Base-by-base conservation (phyloP, 2,329 filamentous ascomycete genomes). In the Acrocalymma vagum region DNA sequence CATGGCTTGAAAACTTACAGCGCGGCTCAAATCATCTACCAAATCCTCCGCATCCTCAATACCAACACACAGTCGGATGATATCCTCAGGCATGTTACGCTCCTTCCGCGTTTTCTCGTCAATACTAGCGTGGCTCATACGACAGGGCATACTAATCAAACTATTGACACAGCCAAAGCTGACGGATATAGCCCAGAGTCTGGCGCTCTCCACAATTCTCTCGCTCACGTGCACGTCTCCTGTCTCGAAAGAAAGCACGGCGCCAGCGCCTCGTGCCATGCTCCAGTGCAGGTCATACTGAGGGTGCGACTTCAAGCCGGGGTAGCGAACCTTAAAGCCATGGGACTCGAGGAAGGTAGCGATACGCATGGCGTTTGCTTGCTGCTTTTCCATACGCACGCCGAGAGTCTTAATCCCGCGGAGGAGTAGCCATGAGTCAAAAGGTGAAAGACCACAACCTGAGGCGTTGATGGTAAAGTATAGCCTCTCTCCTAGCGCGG, bases 81-180 rank as follows among this genome's bases (percentile, higher is more conserved):
- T 87, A 69, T 99, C 94, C 73, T 99, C 94, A 9, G 94, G 94
- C 85, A 99, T 88, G 53, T 93, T 86, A 51, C 63, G 56, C 53
- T 66, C 64, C 79, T 43, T 46, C 56, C 94, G 80, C 36, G 92
- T 97, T 77, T 96, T 95, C 44, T 91, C 89, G 66, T 97, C 94
- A 63, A 99, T 99, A 67, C 90, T 96, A 25, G 94, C 94, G 72
- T 99, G 94, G 73, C 93, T 97, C 95, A 99, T 99, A 63, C 93
- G 91, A 75, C 94, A 99, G 7, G 94, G 93, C 93, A 99, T 96
- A 75, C 92, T 96, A 72, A 99, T 99, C 69, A 99, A 77, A 67
- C 90, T 95, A 76, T 99, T 99, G 54, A 99, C 94, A 69, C 94
- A 97, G 31, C 94, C 94, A 67, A 99, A 99, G 64, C 90, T 96